phyloP scores from a whole-genome alignment of 768 basidiomycete species.

The Tulasnella sp. region DNA sequence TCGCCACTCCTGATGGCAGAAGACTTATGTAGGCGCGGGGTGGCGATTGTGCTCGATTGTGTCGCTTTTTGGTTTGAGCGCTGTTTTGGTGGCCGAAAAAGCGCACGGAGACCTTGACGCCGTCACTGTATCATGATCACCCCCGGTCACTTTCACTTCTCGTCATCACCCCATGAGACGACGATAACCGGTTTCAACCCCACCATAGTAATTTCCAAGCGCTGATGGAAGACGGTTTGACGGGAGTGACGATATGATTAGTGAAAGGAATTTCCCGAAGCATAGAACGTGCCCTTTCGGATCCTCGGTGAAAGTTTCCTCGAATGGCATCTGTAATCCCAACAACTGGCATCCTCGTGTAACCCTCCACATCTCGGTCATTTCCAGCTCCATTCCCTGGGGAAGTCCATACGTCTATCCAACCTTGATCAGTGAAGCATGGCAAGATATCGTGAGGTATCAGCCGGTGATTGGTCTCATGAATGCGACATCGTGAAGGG shows the following conservation, averaged over 20 bases:
- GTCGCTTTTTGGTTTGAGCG: too few species aligned
- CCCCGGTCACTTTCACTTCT: neutral
- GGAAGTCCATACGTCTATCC: neutral
- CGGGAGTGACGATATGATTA: constrained; percentile 3
- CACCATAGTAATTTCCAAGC: neutral
- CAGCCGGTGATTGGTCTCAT: neutral
- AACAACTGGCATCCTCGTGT: constrained; percentile 3
- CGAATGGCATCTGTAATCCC: neutral
- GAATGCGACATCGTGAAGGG: neutral
- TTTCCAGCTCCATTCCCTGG: neutral
- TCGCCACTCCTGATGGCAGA: too few species aligned
- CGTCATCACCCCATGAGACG: neutral
- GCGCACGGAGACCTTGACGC: neutral
- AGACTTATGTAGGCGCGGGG: too few species aligned
- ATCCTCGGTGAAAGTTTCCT: neutral
- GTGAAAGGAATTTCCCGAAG: neutral
- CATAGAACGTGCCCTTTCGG: neutral
- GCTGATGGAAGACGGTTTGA: neutral
- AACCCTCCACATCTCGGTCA: constrained; percentile 7
- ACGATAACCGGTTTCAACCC: neutral
- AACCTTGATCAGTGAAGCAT: neutral
- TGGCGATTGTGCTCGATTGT: too few species aligned
- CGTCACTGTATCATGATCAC: neutral
- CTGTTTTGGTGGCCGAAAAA: too few species aligned
- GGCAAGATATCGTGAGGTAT: neutral